phyloP scores from a whole-genome alignment of 208 protist species.

The Herpetomonas muscarum region DNA sequence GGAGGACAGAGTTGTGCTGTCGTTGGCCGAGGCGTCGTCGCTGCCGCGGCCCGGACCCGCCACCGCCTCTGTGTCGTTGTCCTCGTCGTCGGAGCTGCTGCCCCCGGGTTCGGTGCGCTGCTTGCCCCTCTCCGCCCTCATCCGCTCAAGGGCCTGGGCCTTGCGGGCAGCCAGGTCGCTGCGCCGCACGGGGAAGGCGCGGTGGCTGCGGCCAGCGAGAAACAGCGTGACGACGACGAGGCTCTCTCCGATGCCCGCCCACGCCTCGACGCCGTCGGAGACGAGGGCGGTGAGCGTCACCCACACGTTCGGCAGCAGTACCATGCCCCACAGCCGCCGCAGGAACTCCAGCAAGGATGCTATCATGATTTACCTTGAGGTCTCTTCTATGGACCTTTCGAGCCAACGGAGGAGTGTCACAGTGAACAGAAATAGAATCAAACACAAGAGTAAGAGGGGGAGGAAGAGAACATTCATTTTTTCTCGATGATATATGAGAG shows the following conservation, averaged over 20 bases:
- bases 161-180: constrained; percentile 19
- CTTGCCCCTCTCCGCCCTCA: constrained; percentile 1
- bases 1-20: too few species aligned
- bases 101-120: background rate
- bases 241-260: constrained; percentile 37
- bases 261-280: constrained; percentile 53
- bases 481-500: too few species aligned
- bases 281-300: constrained; percentile 38
- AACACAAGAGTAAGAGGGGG: background rate
- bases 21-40: background rate
- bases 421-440: background rate
- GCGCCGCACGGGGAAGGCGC: constrained; percentile 41
- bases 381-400: too few species aligned
- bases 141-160: background rate
- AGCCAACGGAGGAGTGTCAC: too few species aligned
- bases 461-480: background rate
- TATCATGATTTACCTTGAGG: background rate
- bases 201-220: constrained; percentile 66
- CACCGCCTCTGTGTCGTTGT: background rate
- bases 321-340: constrained; percentile 38
- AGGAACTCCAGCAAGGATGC: constrained; percentile 18
- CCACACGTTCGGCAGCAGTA: constrained; percentile 49
- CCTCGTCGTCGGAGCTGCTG: constrained; percentile 2
- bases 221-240: constrained; percentile 63
- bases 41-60: background rate